phyloP scores from a whole-genome alignment of 768 basidiomycete species.

The Lactarius psammicola region DNA sequence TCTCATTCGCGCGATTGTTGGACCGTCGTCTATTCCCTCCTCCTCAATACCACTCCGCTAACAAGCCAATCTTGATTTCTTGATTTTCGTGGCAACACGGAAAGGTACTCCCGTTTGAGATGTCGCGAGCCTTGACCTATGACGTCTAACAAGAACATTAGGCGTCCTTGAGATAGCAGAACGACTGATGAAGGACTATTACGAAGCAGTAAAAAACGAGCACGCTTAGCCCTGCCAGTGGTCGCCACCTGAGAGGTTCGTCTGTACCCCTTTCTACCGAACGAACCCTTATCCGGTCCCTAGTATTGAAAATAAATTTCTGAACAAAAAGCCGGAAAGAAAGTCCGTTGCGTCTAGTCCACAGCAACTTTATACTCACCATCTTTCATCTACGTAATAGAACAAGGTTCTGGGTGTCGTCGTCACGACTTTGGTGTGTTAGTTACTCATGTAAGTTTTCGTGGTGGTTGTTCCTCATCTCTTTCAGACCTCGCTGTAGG shows the following conservation, averaged over 20 bases:
- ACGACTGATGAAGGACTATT: constrained; percentile 70
- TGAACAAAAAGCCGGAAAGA: constrained; percentile 69
- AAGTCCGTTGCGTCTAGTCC: constrained; percentile 26
- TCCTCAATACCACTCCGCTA: constrained; percentile 68
- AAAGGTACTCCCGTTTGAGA: constrained; percentile 52
- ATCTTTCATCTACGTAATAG: constrained; percentile 38
- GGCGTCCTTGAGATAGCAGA: constrained; percentile 64
- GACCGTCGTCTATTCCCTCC: constrained; percentile 70
- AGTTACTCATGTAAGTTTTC: background rate
- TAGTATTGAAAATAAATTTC: constrained; percentile 58
- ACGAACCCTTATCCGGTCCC: background rate
- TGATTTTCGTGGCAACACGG: constrained; percentile 87
- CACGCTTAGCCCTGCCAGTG: constrained; percentile 66
- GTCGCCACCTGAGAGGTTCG: constrained; percentile 57
- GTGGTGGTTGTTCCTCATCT: constrained; percentile 14
- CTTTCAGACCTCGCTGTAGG: constrained; percentile 90
- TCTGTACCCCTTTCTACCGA: constrained; percentile 1
- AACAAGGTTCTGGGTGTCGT: constrained; percentile 63
- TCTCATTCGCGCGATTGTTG: constrained; percentile 66
- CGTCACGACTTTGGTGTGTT: constrained; percentile 77
- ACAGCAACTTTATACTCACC: background rate
- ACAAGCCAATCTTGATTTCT: constrained; percentile 86
- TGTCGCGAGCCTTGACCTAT: constrained; percentile 3
- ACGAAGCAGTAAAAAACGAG: constrained; percentile 50
- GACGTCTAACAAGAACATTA: constrained; percentile 29